Evolutionary conservation across 2,329 filamentous ascomycete genomes (phyloP).

Genomic region (Arthrobotrys sphaeroides): DNA sequence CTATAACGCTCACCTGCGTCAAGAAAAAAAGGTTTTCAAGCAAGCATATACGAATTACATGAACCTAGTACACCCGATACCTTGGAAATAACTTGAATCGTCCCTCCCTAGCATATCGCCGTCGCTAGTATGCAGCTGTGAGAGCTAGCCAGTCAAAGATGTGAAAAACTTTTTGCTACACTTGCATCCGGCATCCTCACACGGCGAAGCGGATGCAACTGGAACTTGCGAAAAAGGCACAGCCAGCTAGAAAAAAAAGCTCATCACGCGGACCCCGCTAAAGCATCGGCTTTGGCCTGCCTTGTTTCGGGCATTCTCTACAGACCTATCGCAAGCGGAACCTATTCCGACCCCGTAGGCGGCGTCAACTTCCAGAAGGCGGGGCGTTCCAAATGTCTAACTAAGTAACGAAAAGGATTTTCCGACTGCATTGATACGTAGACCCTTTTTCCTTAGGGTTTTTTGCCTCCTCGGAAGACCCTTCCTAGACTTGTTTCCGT

Average conservation of each 20-base stretch:
- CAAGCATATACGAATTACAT: too few relatives aligned
- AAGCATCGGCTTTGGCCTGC: constrained; percentile 20
- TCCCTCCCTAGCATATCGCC: constrained; percentile 27
- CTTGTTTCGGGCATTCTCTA: neutral
- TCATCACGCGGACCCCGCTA: constrained; percentile 41
- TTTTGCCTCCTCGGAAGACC: constrained; percentile 21
- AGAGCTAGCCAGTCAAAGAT: neutral
- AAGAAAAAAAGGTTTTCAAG: neutral
- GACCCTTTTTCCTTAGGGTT: constrained; percentile 7
- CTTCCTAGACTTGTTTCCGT: neutral
- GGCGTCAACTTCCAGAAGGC: constrained; percentile 8
- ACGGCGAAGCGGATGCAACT: constrained; percentile 2
- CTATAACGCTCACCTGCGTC: neutral
- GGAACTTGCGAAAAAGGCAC: constrained; percentile 6
- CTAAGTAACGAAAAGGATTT: constrained; percentile 26
- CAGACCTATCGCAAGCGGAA: neutral
- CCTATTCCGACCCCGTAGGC: neutral
- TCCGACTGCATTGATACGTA: constrained; percentile 37
- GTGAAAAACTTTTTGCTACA: constrained; percentile 6
- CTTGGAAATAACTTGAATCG: neutral
- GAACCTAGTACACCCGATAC: constrained; percentile 6
- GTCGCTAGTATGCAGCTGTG: constrained; percentile 17
- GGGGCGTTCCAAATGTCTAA: neutral
- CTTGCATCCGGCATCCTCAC: constrained; percentile 5
- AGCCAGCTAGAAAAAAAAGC: neutral